Percentiles rank a stretch among this genome's conserved stretches.
phyloP scores from a whole-genome alignment of 768 basidiomycete genomes.

The Grammothele lineata region DNA sequence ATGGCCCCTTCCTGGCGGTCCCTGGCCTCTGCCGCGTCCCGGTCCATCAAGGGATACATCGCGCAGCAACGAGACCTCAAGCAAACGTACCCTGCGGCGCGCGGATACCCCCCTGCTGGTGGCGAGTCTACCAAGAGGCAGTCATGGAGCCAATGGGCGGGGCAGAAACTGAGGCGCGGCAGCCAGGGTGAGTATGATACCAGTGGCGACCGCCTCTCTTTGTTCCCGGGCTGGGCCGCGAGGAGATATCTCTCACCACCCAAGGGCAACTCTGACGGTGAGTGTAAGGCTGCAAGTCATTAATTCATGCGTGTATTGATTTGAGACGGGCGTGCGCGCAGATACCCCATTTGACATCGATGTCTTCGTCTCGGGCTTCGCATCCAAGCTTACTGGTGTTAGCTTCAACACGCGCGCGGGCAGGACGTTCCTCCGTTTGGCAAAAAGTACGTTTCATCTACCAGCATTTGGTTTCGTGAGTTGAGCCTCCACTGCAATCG shows the following conservation, averaged over 20 bases:
- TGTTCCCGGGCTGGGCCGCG: constrained; percentile 84
- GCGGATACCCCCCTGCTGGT: constrained; percentile 1
- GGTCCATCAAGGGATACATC: constrained; percentile 48
- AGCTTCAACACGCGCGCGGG: constrained; percentile 70
- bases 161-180: constrained; percentile 37
- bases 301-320: no score
- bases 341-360: constrained; percentile 62
- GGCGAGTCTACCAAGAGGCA: constrained; percentile 30
- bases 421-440: constrained; percentile 68
- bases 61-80: constrained; percentile 37
- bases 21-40: constrained; percentile 29
- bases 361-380: constrained; percentile 75
- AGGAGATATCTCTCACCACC: constrained; percentile 35
- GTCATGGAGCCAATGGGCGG: constrained; percentile 62
- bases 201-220: constrained; percentile 41
- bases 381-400: constrained; percentile 52
- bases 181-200: constrained; percentile 22
- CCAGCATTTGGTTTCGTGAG: no score
- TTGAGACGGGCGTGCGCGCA: no score
- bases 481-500: no score
- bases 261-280: constrained; percentile 1
- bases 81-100: constrained; percentile 17
- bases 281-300: no score
- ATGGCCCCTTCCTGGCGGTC: constrained; percentile 29
- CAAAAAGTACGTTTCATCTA: constrained; percentile 67